Base-by-base conservation (phyloP, 139 green algal species). In the Micractinium conductrix region DNA sequence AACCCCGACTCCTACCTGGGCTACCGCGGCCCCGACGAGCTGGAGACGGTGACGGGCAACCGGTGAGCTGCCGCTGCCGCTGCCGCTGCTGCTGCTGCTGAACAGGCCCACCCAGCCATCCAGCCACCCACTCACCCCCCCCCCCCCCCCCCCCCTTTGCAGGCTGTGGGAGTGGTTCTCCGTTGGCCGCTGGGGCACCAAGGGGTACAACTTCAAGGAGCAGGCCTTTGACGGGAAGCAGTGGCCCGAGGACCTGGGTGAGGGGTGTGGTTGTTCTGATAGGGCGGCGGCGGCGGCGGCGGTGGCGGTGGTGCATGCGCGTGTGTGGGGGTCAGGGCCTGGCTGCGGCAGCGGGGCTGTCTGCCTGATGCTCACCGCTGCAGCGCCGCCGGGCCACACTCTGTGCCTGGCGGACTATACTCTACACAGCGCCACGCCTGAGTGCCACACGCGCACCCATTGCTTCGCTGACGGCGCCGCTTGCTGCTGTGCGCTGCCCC, bases 151-250 rank as follows among this genome's bases (percentile, higher is more conserved):
- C 40, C 24, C 42, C 70, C 21, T 53, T 33, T 37, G 2, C 22
- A 24, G 69, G 40, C 86, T 89, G 44, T 89, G 86, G 86, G 86
- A 89, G 43, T 87, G 80, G 80, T 76, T 76, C 14, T 74, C n/a
- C 44, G 63, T 89, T 22, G 86, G 86, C 1, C 68, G 84, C 44
- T 88, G 80, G 45, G 84, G 84, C 58, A 84, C 78, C 6, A n/a
- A 40, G 26, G 84, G 84, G 24, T 88, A 80, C 43, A 73, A 85
- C 43, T 73, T 85, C 43, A 58, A 58, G 45, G 50, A 80, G n/a
- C 84, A 87, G 50, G n/a, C 68, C 33, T 89, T 89, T 55, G 45
- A 81, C 43, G 74, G 86, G 9, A 38, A 80, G 55, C 2, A 78
- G 38, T 85, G 67, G 78, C 70, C 70, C 1, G 24, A 74, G 58